Evolutionary conservation across 805 yeast genomes (phyloP).

Genomic region (Cyberlindnera petersonii): DNA sequence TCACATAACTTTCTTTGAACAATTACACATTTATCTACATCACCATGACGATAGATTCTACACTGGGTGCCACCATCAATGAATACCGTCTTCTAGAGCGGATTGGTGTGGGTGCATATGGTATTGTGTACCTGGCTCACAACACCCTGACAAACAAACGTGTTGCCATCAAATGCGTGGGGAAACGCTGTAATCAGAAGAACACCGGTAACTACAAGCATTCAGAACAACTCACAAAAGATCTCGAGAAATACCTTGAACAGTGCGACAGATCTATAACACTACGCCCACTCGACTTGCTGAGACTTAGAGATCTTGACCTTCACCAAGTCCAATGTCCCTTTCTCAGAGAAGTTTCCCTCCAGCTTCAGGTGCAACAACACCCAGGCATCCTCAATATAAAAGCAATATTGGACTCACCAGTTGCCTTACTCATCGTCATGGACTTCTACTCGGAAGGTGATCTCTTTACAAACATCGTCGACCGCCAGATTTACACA

Average conservation of each 20-base stretch:
- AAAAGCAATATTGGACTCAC: conserved; percentile 64
- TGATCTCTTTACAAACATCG: conserved; percentile 82
- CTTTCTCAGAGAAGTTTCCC: conserved; percentile 58
- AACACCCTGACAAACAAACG: conserved; percentile 46
- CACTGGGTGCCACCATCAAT: conserved; percentile 17
- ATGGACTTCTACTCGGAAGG: conserved; percentile 87
- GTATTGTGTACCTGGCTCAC: conserved; percentile 67
- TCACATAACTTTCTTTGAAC: too few species aligned
- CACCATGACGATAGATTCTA: conserved; percentile 8
- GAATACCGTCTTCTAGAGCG: conserved; percentile 18
- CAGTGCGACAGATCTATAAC: conserved; percentile 2
- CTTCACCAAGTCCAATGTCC: conserved; percentile 23
- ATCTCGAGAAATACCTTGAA: conserved; percentile 11
- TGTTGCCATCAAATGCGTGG: conserved; percentile 70
- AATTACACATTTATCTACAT: too few species aligned
- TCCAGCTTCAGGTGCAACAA: conserved; percentile 69
- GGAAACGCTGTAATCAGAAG: conserved; percentile 35
- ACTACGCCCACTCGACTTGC: conserved; percentile 20
- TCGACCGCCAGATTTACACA: conserved; percentile 60
- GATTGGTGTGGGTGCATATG: conserved; percentile 81
- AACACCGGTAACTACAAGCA: conserved; percentile 17
- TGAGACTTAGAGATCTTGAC: conserved; percentile 19
- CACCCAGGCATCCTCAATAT: conserved; percentile 79
- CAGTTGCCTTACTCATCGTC: conserved; percentile 57
- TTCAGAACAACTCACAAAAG: conserved; percentile 17